Percentiles rank a stretch among this genome's conserved stretches.
Conservation (phyloP, 2,329 filamentous ascomycete species). For the Microsporum audouinii region DNA sequence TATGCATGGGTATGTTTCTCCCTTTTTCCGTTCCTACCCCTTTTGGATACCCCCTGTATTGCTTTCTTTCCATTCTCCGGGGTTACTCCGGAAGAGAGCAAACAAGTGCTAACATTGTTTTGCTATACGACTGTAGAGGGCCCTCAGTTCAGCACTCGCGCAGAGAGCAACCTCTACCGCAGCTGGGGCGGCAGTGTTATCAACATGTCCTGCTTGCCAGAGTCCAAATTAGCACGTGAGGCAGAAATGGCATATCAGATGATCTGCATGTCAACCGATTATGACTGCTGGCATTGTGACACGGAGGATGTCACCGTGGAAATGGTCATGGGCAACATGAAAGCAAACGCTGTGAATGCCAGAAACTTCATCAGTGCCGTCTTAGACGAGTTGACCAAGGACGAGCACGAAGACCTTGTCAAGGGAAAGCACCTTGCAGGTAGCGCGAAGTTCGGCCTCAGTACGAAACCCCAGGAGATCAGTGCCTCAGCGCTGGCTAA, state of each 20-base stretch:
- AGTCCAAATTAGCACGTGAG: slow-evolving; percentile 91
- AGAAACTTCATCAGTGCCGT: slow-evolving; percentile 68
- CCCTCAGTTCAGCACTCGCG: slow-evolving; percentile 94
- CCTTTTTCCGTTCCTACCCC: slow-evolving; percentile 2
- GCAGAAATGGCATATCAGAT: slow-evolving; percentile 96
- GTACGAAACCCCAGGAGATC: slow-evolving; percentile 68
- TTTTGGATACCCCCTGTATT: neutral
- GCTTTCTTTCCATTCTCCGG: neutral
- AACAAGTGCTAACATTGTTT: neutral
- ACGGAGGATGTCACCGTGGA: slow-evolving; percentile 76
- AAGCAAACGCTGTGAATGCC: slow-evolving; percentile 80
- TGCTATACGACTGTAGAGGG: slow-evolving; percentile 52
- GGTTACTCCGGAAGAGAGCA: neutral
- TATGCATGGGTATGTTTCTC: slow-evolving; percentile 69
- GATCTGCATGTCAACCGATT: slow-evolving; percentile 99
- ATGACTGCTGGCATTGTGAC: slow-evolving; percentile 84
- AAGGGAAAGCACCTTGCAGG: slow-evolving; percentile 72
- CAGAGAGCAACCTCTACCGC: slow-evolving; percentile 91
- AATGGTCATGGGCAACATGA: slow-evolving; percentile 97
- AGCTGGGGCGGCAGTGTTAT: slow-evolving; percentile 88
- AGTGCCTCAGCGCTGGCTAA: slow-evolving; percentile 64
- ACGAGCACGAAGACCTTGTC: slow-evolving; percentile 65
- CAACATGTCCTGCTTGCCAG: slow-evolving; percentile 94
- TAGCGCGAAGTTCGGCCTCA: slow-evolving; percentile 65
- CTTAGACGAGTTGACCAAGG: slow-evolving; percentile 69